These are phyloP conservation scores for Colletotrichum tofieldiae DNA, from an alignment of 2,329 filamentous ascomycete genomes.

Conservation along the genomic window DNA sequence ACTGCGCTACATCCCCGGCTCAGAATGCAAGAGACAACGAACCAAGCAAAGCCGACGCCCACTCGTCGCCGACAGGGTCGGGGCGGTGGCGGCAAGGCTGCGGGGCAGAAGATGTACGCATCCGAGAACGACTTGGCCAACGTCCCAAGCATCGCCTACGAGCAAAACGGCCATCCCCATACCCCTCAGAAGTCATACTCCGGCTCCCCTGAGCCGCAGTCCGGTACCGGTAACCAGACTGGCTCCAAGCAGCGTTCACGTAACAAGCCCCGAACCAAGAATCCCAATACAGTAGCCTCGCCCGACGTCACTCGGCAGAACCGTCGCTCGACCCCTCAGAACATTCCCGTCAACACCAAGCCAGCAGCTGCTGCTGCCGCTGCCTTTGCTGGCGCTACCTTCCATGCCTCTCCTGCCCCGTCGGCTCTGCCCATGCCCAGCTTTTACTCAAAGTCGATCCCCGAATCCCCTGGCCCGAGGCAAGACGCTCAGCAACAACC, in stretches of 20 bases:
- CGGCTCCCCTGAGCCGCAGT: conserved; percentile 53
- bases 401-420: conserved; percentile 93
- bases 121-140: conserved; percentile 68
- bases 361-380: conserved; percentile 64
- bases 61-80: conserved; percentile 54
- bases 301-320: conserved; percentile 59
- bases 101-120: conserved; percentile 69
- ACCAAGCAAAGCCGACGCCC: conserved; percentile 54
- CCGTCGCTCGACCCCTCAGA: conserved; percentile 60
- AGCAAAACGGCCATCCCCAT: conserved; percentile 55
- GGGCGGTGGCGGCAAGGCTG: conserved; percentile 52
- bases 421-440: conserved; percentile 92
- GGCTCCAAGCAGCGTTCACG: conserved; percentile 47
- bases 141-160: conserved; percentile 50
- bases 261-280: conserved; percentile 44
- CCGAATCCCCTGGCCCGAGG: conserved; percentile 68
- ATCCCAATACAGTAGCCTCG: conserved; percentile 50
- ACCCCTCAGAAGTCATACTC: conserved; percentile 64
- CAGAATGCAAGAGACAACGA: conserved; percentile 53
- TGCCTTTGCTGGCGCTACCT: conserved; percentile 91
- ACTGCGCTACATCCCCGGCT: no score
- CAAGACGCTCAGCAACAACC: conserved; percentile 61
- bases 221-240: conserved; percentile 50
- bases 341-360: conserved; percentile 56
- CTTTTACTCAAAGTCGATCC: conserved; percentile 83